A percentile compares a stretch with the other conserved stretches of the same genome.
phyloP scores from a whole-genome alignment of 1,139 yeast species.

The Geotrichum siamense region DNA sequence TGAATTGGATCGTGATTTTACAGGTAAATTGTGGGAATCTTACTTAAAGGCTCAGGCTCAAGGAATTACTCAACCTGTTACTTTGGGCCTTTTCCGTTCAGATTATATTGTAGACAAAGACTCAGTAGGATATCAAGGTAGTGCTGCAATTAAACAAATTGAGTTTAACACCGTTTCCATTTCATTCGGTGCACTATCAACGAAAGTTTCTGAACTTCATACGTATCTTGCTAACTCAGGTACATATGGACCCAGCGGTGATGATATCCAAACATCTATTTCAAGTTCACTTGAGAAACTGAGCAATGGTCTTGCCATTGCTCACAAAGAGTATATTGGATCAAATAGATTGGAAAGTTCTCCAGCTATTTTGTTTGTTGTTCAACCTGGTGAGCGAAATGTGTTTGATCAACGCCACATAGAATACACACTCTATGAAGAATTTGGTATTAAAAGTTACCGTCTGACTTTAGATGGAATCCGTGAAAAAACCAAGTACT shows the following conservation, averaged over 20 bases:
- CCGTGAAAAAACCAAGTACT: slow-evolving; percentile 36
- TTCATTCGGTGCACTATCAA: slow-evolving; percentile 85
- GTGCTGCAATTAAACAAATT: slow-evolving; percentile 64
- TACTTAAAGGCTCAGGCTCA: slow-evolving; percentile 23
- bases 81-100: slow-evolving; percentile 81
- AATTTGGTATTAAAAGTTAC: slow-evolving; percentile 51
- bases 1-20: slow-evolving; percentile 62
- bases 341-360: slow-evolving; percentile 2
- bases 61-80: slow-evolving; percentile 59
- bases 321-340: slow-evolving; percentile 46
- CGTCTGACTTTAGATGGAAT: slow-evolving; percentile 65
- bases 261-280: slow-evolving; percentile 48
- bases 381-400: slow-evolving; percentile 81
- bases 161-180: slow-evolving; percentile 95
- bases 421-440: slow-evolving; percentile 59
- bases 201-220: slow-evolving; percentile 74
- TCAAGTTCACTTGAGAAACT: slow-evolving; percentile 57
- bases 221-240: slow-evolving; percentile 37
- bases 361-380: slow-evolving; percentile 53
- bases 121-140: slow-evolving; percentile 17
- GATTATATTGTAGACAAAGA: slow-evolving; percentile 61
- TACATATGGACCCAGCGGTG: slow-evolving; percentile 24
- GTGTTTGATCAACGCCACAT: slow-evolving; percentile 83
- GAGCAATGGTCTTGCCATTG: slow-evolving; percentile 66
- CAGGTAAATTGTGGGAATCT: slow-evolving; percentile 61